Evolutionary conservation across 129 eudicot genomes (phyloP), one percentile per base, ranked within the genome.

Genomic region (Silybum marianum): DNA sequence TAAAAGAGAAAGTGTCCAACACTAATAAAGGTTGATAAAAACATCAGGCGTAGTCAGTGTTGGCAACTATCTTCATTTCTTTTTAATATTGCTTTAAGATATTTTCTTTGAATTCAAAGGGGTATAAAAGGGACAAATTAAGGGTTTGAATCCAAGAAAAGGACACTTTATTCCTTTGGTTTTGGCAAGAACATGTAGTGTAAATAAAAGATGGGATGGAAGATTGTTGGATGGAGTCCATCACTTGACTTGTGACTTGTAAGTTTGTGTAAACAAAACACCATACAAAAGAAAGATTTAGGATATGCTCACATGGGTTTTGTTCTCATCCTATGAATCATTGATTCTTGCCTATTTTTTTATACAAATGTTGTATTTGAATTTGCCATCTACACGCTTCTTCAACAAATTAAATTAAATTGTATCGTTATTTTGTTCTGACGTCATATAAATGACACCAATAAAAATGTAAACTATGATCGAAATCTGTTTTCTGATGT

Each of bases 241-340:
- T 72, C 25, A 23, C 38, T 80, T 80, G 83, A 80, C 84, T 81
- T 22, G 74, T 81, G 48, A 69, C 46, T 75, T 69, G 76, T 34
- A 69, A 4, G 60, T 75, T 74, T 75, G 63, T 68, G 75, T 48
- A 14, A 38, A 60, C 81, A 76, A 82, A 76, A 82, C 30, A 82
- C n/a, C 28, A 82, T 82, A 76, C 72, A 70, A 69, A 44, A 76
- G 73, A 76, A 82, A 18, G 76, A 75, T 82, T 48, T 30, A 82
- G 76, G 75, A 82, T 58, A 58, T 75, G 85, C 76, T 68, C 63
- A 75, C 80, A 67, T 74, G 74, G 51, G 68, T 30, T 81, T 81
- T 75, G 81, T 82, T 82, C 46, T 82, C 54, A 74, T 80, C 85
- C 46, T 22, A 74, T 81, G 44, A 48, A 82, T 81, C 75, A 48